These are phyloP conservation scores for Blakeslea trispora DNA, from an alignment of 371 early-diverging fungal genomes.

Conservation along the genomic window DNA sequence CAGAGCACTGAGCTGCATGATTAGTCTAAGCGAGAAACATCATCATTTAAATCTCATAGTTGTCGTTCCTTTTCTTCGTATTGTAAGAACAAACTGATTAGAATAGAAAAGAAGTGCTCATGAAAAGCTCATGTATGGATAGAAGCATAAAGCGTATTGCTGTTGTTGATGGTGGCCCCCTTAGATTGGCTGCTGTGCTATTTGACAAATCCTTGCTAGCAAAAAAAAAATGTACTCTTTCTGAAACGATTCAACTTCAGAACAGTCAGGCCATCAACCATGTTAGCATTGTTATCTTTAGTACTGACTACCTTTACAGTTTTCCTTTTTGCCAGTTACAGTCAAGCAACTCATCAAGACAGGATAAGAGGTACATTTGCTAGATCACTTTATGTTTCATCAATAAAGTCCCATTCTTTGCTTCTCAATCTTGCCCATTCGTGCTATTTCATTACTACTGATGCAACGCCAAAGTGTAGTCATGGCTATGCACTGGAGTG, in stretches of 20 bases:
- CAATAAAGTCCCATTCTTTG: slow-evolving; percentile 53
- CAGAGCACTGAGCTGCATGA: too few relatives aligned
- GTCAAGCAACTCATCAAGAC: slow-evolving; percentile 33
- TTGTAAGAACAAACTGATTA: background rate
- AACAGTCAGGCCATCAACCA: slow-evolving; percentile 36
- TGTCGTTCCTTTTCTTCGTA: background rate
- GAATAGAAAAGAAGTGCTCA: background rate
- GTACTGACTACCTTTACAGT: slow-evolving; percentile 63
- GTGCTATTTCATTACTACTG: slow-evolving; percentile 58
- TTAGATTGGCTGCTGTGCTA: slow-evolving; percentile 45
- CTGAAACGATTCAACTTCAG: slow-evolving; percentile 25
- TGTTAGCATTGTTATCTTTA: slow-evolving; percentile 55
- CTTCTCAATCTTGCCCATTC: slow-evolving; percentile 60
- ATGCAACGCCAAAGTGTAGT: slow-evolving; percentile 55
- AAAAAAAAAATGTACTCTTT: background rate
- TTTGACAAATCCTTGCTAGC: too few relatives aligned
- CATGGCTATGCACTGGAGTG: slow-evolving; percentile 49
- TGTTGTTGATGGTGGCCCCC: slow-evolving; percentile 52
- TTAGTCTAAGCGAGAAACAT: too few relatives aligned
- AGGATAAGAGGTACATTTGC: slow-evolving; percentile 44
- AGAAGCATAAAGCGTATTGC: slow-evolving; percentile 40
- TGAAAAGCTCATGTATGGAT: slow-evolving; percentile 3
- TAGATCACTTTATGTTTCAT: slow-evolving; percentile 53
- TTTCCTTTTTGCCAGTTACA: slow-evolving; percentile 51
- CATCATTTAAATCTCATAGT: background rate